phyloP scores from a whole-genome alignment of 2,329 filamentous ascomycete species.

The Dendrostoma leiphaemia region DNA sequence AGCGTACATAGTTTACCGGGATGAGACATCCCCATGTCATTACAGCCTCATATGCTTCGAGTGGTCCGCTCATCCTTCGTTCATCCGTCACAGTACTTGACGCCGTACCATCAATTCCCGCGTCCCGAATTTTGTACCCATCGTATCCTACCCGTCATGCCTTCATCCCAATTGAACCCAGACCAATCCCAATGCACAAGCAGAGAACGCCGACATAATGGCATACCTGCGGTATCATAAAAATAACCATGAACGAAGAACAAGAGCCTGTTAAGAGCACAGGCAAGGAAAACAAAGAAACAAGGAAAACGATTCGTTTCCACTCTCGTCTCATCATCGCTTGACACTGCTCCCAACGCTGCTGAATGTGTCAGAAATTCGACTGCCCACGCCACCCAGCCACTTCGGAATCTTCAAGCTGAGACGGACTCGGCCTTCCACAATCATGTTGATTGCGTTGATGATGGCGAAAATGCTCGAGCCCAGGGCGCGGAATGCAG shows the following conservation, averaged over 20 bases:
- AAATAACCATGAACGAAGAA: too few relatives aligned
- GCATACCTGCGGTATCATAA: slow-evolving; percentile 3
- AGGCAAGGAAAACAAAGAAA: not conserved
- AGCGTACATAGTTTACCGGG: not conserved
- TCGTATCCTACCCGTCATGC: not conserved
- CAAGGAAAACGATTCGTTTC: not conserved
- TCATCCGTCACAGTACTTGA: too few relatives aligned
- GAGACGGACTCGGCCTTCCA: slow-evolving; percentile 75
- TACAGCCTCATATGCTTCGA: not conserved
- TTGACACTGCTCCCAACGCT: slow-evolving; percentile 45
- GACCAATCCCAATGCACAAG: not conserved
- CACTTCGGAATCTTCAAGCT: slow-evolving; percentile 54
- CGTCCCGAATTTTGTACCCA: too few relatives aligned
- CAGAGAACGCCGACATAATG: not conserved
- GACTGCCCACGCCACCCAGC: slow-evolving; percentile 42
- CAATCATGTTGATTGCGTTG: slow-evolving; percentile 78
- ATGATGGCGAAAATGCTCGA: slow-evolving; percentile 79
- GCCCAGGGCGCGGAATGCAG: slow-evolving; percentile 84
- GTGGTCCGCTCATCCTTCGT: not conserved
- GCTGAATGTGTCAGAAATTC: slow-evolving; percentile 47
- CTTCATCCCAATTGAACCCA: not conserved
- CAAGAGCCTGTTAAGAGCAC: too few relatives aligned
- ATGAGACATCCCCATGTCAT: not conserved
- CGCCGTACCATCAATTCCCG: too few relatives aligned
- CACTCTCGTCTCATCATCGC: slow-evolving; percentile 23